These are phyloP conservation scores for Trypethelium eluteriae DNA, from an alignment of 495 filamentous ascomycete genomes.

Conservation along the genomic window DNA sequence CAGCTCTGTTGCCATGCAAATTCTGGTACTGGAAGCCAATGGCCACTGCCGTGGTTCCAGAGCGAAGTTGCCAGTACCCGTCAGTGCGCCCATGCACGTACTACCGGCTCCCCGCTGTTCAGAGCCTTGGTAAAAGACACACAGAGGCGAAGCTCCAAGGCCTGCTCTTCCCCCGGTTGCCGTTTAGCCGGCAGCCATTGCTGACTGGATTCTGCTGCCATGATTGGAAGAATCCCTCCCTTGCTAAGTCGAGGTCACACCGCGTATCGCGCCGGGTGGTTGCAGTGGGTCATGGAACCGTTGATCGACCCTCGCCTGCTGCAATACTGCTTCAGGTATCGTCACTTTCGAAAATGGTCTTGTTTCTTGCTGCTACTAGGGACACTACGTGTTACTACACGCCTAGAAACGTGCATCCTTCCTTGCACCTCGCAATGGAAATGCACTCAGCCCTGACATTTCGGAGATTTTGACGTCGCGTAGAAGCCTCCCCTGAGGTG, in stretches of 20 bases:
- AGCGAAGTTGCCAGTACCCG: not conserved
- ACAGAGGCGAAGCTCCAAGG: not conserved
- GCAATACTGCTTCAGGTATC: not conserved
- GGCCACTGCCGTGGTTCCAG: not conserved
- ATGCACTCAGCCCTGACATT: not conserved
- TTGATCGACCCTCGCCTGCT: not conserved
- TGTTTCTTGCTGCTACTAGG: no score
- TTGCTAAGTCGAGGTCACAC: not conserved
- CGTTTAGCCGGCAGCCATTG: slow-evolving; percentile 3
- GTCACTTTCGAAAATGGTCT: not conserved
- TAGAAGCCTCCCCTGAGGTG: not conserved
- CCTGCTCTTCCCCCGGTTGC: not conserved
- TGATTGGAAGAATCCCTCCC: not conserved
- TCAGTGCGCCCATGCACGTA: not conserved
- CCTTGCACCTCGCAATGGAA: not conserved
- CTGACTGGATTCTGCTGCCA: not conserved
- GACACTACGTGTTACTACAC: no score
- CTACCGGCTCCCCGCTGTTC: slow-evolving; percentile 2
- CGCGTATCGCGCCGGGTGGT: not conserved
- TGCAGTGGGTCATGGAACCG: not conserved
- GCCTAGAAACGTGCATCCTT: not conserved
- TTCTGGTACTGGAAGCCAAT: not conserved
- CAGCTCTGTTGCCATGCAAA: not conserved
- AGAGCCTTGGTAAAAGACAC: slow-evolving; percentile 8
- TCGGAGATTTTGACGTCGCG: not conserved